Percentiles rank a stretch among this genome's conserved stretches.
phyloP scores from a whole-genome alignment of 192 early-diverging fungal genomes.

The Polychytrium aggregatum region DNA sequence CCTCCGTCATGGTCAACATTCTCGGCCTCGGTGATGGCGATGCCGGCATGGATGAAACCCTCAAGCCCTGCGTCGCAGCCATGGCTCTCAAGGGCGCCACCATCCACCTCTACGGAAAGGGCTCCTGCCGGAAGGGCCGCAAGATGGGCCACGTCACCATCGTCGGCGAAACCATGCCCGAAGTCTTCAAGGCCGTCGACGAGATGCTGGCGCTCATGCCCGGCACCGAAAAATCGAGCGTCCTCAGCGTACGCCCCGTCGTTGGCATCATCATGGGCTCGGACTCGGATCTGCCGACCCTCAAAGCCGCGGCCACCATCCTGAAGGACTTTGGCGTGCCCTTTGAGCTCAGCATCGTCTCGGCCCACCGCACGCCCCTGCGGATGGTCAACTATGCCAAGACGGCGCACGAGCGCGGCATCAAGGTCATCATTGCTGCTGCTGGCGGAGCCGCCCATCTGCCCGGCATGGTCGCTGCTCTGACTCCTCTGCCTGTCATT shows the following conservation, averaged over 20 bases:
- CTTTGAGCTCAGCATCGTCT: conserved; percentile 95
- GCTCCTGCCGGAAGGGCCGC: conserved; percentile 70
- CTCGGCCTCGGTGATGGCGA: conserved; percentile 59
- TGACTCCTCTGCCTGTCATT: conserved; percentile 95
- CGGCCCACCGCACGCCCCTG: conserved; percentile 90
- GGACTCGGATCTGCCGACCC: conserved; percentile 91
- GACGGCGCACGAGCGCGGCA: conserved; percentile 72
- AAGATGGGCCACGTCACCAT: conserved; percentile 99
- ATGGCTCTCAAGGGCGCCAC: conserved; percentile 73
- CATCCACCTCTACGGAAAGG: conserved; percentile 93
- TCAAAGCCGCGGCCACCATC: conserved; percentile 83
- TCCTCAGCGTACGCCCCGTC: conserved; percentile 36
- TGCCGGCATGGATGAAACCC: conserved; percentile 33
- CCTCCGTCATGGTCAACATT: conserved; percentile 90
- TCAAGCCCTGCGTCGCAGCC: conserved; percentile 57
- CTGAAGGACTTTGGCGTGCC: conserved; percentile 83
- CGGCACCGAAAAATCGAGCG: not conserved
- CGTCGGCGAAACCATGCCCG: conserved; percentile 72
- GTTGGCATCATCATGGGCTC: conserved; percentile 99
- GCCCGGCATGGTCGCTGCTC: conserved; percentile 97
- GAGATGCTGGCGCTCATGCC: conserved; percentile 35
- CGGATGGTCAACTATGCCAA: conserved; percentile 90
- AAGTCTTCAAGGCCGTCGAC: conserved; percentile 53
- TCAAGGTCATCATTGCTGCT: conserved; percentile 96
- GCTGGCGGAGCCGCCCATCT: conserved; percentile 98